Evolutionary conservation across 495 filamentous ascomycete species (phyloP), one percentile per base, ranked within the genome.

Genomic region (Usnea hakonensis): DNA sequence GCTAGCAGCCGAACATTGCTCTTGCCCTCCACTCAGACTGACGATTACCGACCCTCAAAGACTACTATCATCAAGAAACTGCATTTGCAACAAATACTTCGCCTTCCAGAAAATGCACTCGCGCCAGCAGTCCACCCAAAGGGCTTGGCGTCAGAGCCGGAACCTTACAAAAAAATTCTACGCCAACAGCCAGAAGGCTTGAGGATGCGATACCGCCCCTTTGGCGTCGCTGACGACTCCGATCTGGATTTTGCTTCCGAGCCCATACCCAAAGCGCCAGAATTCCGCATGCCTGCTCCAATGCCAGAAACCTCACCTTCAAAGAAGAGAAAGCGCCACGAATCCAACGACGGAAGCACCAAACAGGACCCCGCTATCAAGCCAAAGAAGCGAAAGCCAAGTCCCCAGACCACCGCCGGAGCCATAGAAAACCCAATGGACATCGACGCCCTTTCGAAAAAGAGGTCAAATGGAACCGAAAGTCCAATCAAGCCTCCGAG

Each of bases 191-290:
- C 65, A 3, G 35, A 65, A 57, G 68, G 63, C 0, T 56, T 70
- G 11, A 55, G 40, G 28, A 70, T 70, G 65, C 68, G 68, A n/a
- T 67, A 67, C 38, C 68, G 58, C n/a, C 62, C 68, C 40, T 70
- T 70, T 40, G 68, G 68, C 16, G 63, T 36, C 8, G 41, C 58
- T 14, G 60, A 61, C 16, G 57, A 50, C 33, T 57, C 61, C 48
- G 55, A 50, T 5, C 9, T 32, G 26, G 56, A 61, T 3, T 4
- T 16, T 3, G 3, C 30, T 28, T 28, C 38, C 10, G 35, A 52
- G 11, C 10, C 35, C 14, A 40, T 21, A 23, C 28, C 40, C 9
- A 57, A 62, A 48, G 41, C 19, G 19, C 54, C 54, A 2, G 21
- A 57, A 0, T 62, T 62, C n/a, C 60, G 60, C n/a, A 23, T 17